phyloP scores from a whole-genome alignment of 176 grass and related monocot genomes.

The Bonia amplexicaulis region DNA sequence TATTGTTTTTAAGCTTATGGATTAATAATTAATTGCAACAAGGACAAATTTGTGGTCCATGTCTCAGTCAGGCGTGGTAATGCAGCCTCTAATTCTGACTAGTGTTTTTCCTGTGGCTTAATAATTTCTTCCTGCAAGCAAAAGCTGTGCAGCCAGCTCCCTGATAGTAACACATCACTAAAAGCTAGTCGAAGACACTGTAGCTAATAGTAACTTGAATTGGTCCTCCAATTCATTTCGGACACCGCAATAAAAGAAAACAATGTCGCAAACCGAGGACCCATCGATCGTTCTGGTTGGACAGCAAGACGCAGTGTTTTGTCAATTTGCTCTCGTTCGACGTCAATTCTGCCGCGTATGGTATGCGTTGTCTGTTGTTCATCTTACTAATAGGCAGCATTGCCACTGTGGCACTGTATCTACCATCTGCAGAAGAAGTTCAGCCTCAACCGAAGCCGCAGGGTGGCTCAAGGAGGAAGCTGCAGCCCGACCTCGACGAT shows the following conservation, averaged over 20 bases:
- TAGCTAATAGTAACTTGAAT: background rate
- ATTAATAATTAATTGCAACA: background rate
- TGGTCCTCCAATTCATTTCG: background rate
- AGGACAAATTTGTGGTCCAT: background rate
- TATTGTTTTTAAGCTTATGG: background rate
- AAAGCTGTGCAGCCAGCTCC: constrained; percentile 11
- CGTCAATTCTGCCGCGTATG: background rate
- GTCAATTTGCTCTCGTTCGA: background rate
- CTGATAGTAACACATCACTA: background rate
- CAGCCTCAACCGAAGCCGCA: background rate
- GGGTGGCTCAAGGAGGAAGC: constrained; percentile 25
- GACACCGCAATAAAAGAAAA: background rate
- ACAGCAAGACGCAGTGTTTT: background rate
- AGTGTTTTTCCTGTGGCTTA: background rate
- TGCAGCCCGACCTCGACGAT: background rate
- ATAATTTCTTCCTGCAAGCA: constrained; percentile 7
- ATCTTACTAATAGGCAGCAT: background rate
- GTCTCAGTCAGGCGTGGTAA: background rate
- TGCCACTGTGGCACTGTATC: background rate
- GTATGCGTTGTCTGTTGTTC: background rate
- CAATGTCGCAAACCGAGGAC: background rate
- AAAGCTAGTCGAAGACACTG: background rate
- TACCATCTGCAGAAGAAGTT: constrained; percentile 27
- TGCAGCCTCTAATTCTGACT: background rate
- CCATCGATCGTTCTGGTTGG: background rate